Base-by-base conservation (phyloP, 2,329 filamentous ascomycete genomes). In the Exophiala lecanii-corni region DNA sequence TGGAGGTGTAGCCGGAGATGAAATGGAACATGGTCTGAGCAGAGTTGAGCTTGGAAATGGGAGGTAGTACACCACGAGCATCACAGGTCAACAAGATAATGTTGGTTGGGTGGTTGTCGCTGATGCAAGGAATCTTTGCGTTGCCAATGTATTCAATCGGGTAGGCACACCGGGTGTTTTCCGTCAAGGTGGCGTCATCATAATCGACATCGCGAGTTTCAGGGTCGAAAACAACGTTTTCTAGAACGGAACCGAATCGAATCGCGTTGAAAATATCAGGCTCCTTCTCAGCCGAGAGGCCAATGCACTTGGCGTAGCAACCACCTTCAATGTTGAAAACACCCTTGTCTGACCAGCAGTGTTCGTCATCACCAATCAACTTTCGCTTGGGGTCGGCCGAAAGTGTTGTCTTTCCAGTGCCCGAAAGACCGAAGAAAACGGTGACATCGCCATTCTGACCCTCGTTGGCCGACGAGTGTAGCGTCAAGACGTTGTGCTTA, bases 11-110 rank as follows among this genome's bases (percentile, higher is more conserved):
- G 59, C 92, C 92, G 13, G 87, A 94, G 72, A 98, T 98, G 82
- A 98, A 98, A 79, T 98, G 92, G 84, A 97, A 98, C 91, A 98
- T 97, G 68, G 89, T 95, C 75, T 97, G 92, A 61, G 87, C 81
- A 54, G 84, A 80, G 75, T 85, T 82, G 65, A 98, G 84, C 78
- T 97, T 97, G 61, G 89, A 96, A 72, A 98, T 97, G 36, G 92
- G 92, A 44, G 92, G 92, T 43, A 98, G 82, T 37, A 98, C 92
- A 75, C 92, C 92, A 57, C 92, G 88, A 48, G 92, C 92, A 62
- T 98, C 92, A 74, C 92, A 98, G 51, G 92, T 98, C 59, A 98
- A 82, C 58, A 98, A 84, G 64, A 98, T 86, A 71, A 98, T 97
- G 81, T 98, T 98, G 69, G 78, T 84, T 57, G 92, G 92, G 76